A percentile compares a stretch with the other conserved stretches of the same genome.
Conservation (phyloP, 306 rosid genomes). For the Cicer yamashitae region DNA sequence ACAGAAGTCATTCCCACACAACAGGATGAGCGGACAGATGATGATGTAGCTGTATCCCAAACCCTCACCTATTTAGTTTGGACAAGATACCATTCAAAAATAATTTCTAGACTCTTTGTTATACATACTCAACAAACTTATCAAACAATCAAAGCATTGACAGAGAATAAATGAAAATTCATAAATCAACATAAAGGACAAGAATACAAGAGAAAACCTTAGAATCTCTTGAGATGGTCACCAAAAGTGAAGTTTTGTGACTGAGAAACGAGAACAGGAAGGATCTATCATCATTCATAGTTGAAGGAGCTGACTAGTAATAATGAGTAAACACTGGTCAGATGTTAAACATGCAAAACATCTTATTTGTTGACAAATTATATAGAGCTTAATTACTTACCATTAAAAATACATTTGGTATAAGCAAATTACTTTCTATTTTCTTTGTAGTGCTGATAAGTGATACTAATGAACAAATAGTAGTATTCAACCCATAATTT, state of each 20-base stretch:
- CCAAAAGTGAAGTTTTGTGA: conserved; percentile 79
- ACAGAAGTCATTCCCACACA: conserved; percentile 83
- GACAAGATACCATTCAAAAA: not conserved
- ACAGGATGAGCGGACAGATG: conserved; percentile 68
- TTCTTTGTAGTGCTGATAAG: not conserved
- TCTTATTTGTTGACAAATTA: not conserved
- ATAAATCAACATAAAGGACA: conserved; percentile 3
- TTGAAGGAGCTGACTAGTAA: conserved; percentile 26
- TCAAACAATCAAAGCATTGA: not conserved
- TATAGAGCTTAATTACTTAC: conserved; percentile 2
- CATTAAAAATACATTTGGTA: conserved; percentile 3
- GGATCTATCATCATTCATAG: conserved; percentile 37
- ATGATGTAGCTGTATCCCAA: conserved; percentile 75
- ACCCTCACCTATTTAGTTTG: conserved; percentile 63
- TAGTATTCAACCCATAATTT: conserved; percentile 12
- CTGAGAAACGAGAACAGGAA: conserved; percentile 55
- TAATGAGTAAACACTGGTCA: not conserved
- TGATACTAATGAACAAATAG: conserved; percentile 8
- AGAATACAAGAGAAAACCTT: conserved; percentile 57
- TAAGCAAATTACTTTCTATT: conserved; percentile 33
- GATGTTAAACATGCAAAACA: not conserved
- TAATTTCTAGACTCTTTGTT: not conserved
- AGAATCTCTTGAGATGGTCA: conserved; percentile 77
- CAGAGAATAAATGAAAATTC: not conserved
- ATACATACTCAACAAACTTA: not conserved